phyloP scores from a whole-genome alignment of 495 filamentous ascomycete genomes.

The Podospora anserina region DNA sequence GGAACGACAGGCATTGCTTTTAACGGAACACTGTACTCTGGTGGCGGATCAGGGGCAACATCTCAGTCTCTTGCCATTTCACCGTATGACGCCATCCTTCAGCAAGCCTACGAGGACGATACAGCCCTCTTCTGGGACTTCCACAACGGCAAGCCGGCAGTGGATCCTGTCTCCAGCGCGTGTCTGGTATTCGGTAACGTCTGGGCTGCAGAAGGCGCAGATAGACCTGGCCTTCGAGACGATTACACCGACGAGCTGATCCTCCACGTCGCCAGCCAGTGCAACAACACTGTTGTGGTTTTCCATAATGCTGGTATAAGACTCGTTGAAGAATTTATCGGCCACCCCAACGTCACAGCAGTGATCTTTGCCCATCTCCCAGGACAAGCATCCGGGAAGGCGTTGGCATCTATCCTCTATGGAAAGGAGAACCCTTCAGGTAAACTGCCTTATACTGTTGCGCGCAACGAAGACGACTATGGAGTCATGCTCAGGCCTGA shows the following conservation, averaged over 20 bases:
- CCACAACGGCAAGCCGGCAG: constrained; percentile 36
- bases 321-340: constrained; percentile 56
- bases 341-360: constrained; percentile 62
- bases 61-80: constrained; percentile 52
- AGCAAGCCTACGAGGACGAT: constrained; percentile 52
- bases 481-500: constrained; percentile 37
- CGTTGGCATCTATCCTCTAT: constrained; percentile 57
- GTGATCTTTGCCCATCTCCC: constrained; percentile 61
- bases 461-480: constrained; percentile 60
- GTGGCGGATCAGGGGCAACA: constrained; percentile 59
- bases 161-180: constrained; percentile 56
- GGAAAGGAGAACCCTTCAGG: constrained; percentile 59
- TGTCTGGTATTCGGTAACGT: constrained; percentile 64
- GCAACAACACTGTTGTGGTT: constrained; percentile 61
- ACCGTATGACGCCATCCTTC: constrained; percentile 58
- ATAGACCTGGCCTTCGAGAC: constrained; percentile 41
- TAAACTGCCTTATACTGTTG: constrained; percentile 71
- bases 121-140: constrained; percentile 52
- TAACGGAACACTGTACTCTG: constrained; percentile 55
- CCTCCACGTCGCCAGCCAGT: constrained; percentile 51
- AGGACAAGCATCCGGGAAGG: constrained; percentile 58
- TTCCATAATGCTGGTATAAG: constrained; percentile 59
- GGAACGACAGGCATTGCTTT: constrained; percentile 33
- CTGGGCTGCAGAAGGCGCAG: constrained; percentile 55
- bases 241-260: constrained; percentile 58